Evolutionary conservation across 108 stramenopile species (phyloP).

Genomic region (Skeletonema tropicum): DNA sequence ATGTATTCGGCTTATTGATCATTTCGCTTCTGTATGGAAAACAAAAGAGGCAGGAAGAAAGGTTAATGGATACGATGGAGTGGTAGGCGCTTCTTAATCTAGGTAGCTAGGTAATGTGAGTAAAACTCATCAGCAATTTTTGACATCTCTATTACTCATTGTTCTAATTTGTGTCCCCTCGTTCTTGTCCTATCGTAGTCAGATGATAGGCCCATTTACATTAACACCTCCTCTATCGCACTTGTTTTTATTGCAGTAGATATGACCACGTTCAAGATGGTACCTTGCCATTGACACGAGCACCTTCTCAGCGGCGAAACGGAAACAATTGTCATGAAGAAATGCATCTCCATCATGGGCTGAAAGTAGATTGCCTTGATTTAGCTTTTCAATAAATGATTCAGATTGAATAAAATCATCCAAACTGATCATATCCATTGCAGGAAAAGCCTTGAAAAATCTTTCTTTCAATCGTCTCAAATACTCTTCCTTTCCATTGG

Average conservation of each 20-base stretch:
- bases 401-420: not conserved
- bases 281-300: not conserved
- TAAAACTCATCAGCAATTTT: too few relatives aligned
- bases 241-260: not conserved
- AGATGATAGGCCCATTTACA: too few relatives aligned
- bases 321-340: conserved; percentile 1
- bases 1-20: too few relatives aligned
- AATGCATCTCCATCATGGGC: not conserved
- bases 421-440: not conserved
- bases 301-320: conserved; percentile 6
- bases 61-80: too few relatives aligned
- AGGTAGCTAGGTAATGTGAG: too few relatives aligned
- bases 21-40: too few relatives aligned
- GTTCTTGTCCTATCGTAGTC: too few relatives aligned
- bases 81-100: too few relatives aligned
- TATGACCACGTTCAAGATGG: conserved; percentile 14
- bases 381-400: conserved; percentile 6
- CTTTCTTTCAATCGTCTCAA: not conserved
- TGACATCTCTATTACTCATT: too few relatives aligned
- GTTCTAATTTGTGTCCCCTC: too few relatives aligned
- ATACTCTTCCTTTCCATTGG: conserved; percentile 3
- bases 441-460: not conserved
- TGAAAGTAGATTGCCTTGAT: not conserved
- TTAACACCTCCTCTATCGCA: too few relatives aligned
- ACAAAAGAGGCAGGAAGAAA: too few relatives aligned